These are phyloP conservation scores for Adenanthera pavonina DNA, from an alignment of 306 rosid species.

Conservation along the genomic window DNA sequence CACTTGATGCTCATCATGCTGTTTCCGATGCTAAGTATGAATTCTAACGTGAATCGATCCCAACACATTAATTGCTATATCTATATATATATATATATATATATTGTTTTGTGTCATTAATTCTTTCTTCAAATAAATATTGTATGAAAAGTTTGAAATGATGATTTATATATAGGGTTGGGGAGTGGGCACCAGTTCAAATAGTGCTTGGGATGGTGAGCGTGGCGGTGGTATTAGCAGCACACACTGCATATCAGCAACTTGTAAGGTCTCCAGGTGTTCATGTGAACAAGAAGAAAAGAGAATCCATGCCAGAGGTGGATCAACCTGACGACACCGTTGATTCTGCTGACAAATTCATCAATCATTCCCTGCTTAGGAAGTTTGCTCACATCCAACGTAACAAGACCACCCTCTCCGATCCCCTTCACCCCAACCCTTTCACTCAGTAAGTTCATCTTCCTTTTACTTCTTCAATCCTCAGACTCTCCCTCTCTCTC, in stretches of 20 bases:
- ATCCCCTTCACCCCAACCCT: constrained; percentile 48
- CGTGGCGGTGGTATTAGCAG: constrained; percentile 18
- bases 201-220: constrained; percentile 42
- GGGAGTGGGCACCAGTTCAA: constrained; percentile 43
- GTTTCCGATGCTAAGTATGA: constrained; percentile 23
- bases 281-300: constrained; percentile 46
- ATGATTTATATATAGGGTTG: constrained; percentile 9
- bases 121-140: too few species aligned
- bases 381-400: constrained; percentile 44
- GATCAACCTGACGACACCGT: constrained; percentile 45
- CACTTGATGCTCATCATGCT: constrained; percentile 7
- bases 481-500: too few species aligned
- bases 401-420: background rate
- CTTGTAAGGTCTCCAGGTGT: constrained; percentile 43
- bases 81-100: background rate
- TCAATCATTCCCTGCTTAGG: constrained; percentile 45
- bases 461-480: background rate
- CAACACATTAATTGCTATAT: too few species aligned
- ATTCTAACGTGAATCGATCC: too few species aligned
- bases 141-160: background rate
- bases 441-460: constrained; percentile 29
- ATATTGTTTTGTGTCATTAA: background rate
- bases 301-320: constrained; percentile 41
- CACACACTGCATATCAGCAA: constrained; percentile 50
- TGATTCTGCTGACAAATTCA: constrained; percentile 40